Conservation (phyloP, 164 flowering plant species). For the Macadamia tetraphylla region DNA sequence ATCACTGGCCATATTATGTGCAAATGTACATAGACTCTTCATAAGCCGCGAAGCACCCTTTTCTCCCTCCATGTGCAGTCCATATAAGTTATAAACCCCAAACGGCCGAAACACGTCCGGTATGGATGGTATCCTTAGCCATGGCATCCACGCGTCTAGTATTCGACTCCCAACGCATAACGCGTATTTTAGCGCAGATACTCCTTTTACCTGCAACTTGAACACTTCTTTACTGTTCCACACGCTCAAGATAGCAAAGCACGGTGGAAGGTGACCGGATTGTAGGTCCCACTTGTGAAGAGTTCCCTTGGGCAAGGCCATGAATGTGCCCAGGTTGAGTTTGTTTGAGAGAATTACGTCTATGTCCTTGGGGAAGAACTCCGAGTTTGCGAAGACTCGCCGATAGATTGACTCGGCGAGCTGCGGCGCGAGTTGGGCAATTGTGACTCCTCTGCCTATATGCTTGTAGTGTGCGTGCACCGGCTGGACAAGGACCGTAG, state of each 20-base stretch:
- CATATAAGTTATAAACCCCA: conserved; percentile 59
- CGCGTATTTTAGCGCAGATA: conserved; percentile 35
- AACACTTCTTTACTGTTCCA: conserved; percentile 70
- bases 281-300: conserved; percentile 35
- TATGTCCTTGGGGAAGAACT: conserved; percentile 67
- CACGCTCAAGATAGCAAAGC: conserved; percentile 59
- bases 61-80: conserved; percentile 68
- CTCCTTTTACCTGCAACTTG: conserved; percentile 58
- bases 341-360: conserved; percentile 35
- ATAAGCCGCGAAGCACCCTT: conserved; percentile 36
- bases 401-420: conserved; percentile 41
- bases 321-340: conserved; percentile 67
- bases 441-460: conserved; percentile 16
- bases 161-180: conserved; percentile 41
- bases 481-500: conserved; percentile 59
- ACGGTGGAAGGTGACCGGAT: conserved; percentile 26
- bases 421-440: conserved; percentile 27
- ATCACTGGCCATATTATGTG: conserved; percentile 55
- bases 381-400: conserved; percentile 40
- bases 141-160: conserved; percentile 51
- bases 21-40: conserved; percentile 49
- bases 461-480: conserved; percentile 61
- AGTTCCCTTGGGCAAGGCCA: conserved; percentile 46
- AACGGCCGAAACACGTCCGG: conserved; percentile 60
- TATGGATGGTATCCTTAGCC: conserved; percentile 58